Evolutionary conservation across 2,329 filamentous ascomycete genomes (phyloP).

Genomic region (Colletotrichum sp.): DNA sequence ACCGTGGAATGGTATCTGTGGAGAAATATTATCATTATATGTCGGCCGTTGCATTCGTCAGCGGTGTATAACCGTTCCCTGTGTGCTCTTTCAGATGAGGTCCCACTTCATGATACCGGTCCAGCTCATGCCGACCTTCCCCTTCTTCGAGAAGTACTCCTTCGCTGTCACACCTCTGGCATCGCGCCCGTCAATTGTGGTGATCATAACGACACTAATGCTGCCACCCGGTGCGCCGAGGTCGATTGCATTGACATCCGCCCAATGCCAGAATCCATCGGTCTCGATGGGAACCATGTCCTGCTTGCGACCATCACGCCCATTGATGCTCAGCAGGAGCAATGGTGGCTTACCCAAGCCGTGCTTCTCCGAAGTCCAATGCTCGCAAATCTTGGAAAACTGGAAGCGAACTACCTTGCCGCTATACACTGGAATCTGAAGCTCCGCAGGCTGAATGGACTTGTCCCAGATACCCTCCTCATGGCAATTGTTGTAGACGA

Average conservation of each 20-base stretch:
- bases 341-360: slow-evolving; percentile 71
- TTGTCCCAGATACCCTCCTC: slow-evolving; percentile 59
- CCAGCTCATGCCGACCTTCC: slow-evolving; percentile 50
- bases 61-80: not conserved
- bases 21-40: slow-evolving; percentile 11
- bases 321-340: slow-evolving; percentile 72
- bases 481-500: slow-evolving; percentile 48
- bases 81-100: slow-evolving; percentile 39
- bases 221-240: slow-evolving; percentile 74
- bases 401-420: slow-evolving; percentile 73
- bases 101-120: slow-evolving; percentile 54
- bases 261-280: slow-evolving; percentile 83
- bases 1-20: not conserved
- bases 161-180: slow-evolving; percentile 54
- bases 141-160: slow-evolving; percentile 49
- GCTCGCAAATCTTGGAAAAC: slow-evolving; percentile 79
- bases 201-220: slow-evolving; percentile 69
- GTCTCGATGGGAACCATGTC: slow-evolving; percentile 75
- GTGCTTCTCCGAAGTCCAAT: slow-evolving; percentile 78
- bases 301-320: slow-evolving; percentile 69
- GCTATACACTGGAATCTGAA: slow-evolving; percentile 66
- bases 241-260: slow-evolving; percentile 71
- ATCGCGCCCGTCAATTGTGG: slow-evolving; percentile 48
- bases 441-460: slow-evolving; percentile 66
- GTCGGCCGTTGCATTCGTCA: slow-evolving; percentile 9